Conservation (phyloP, 805 yeast genomes). For the Yarrowia sp. region DNA sequence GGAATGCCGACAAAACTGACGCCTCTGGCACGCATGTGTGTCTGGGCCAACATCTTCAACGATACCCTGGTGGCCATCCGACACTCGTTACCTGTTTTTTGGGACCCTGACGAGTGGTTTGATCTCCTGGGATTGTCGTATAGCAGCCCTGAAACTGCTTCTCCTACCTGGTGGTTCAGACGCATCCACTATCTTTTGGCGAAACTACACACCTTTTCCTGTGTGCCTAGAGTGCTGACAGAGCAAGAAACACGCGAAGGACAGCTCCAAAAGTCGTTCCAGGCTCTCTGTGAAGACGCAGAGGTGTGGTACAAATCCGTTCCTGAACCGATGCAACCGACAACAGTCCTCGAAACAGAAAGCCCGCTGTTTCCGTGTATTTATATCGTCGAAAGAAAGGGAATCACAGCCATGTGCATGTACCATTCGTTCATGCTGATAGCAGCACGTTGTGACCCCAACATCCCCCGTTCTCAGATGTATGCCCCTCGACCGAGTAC, state of each 20-base stretch:
- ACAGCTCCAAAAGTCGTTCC: slow-evolving; percentile 14
- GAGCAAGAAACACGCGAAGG: not conserved
- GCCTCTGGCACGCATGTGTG: slow-evolving; percentile 21
- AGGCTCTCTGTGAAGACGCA: slow-evolving; percentile 23
- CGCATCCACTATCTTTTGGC: slow-evolving; percentile 26
- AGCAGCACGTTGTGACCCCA: not conserved
- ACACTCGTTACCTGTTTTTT: slow-evolving; percentile 29
- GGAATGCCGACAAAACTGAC: slow-evolving; percentile 16
- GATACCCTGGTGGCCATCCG: slow-evolving; percentile 31
- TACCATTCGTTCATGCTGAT: slow-evolving; percentile 29
- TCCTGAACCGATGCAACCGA: slow-evolving; percentile 29
- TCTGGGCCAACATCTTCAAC: slow-evolving; percentile 30
- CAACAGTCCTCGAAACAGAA: slow-evolving; percentile 17
- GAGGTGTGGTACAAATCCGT: not conserved
- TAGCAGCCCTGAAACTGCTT: slow-evolving; percentile 9
- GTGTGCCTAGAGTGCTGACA: slow-evolving; percentile 11
- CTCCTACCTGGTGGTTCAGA: slow-evolving; percentile 32
- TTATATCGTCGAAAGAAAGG: slow-evolving; percentile 18
- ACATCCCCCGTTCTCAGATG: not conserved
- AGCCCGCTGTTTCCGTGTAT: slow-evolving; percentile 9
- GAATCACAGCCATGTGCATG: slow-evolving; percentile 31
- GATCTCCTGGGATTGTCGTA: slow-evolving; percentile 12
- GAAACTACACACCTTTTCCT: slow-evolving; percentile 14
- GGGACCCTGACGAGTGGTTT: slow-evolving; percentile 37
- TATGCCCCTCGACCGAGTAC: not conserved